Percentiles rank a stretch among this genome's conserved stretches.
Conservation (phyloP, 495 filamentous ascomycete genomes). For the Hyaloscypha finlandica region DNA sequence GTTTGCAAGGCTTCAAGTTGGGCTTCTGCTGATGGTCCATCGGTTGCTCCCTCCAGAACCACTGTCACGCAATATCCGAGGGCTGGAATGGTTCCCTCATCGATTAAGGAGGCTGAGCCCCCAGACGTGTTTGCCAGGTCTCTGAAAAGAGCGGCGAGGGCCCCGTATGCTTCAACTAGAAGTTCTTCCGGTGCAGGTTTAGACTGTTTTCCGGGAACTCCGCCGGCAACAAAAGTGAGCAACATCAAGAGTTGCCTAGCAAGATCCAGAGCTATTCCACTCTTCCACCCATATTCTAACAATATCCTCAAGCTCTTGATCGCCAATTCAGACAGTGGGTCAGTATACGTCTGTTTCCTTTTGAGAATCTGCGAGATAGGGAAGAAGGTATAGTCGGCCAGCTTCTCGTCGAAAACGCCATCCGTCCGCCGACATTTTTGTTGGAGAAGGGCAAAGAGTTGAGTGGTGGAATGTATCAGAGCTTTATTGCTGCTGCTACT, state of each 20-base stretch:
- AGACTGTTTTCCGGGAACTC: conserved; percentile 47
- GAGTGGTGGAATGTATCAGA: conserved; percentile 52
- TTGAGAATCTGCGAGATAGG: conserved; percentile 87
- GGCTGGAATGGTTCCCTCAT: conserved; percentile 68
- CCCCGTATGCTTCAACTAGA: conserved; percentile 50
- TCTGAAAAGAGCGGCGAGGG: conserved; percentile 44
- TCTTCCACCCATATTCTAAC: conserved; percentile 75
- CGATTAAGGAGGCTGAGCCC: conserved; percentile 45
- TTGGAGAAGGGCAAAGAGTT: conserved; percentile 54
- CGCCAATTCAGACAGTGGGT: conserved; percentile 71
- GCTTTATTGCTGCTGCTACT: conserved; percentile 54
- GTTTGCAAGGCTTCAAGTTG: conserved; percentile 68
- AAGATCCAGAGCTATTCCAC: conserved; percentile 63
- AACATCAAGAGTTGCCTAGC: conserved; percentile 84
- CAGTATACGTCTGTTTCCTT: conserved; percentile 67
- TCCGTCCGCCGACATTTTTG: conserved; percentile 49
- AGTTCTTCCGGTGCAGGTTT: conserved; percentile 65
- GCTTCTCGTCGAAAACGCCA: conserved; percentile 68
- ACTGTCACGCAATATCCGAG: conserved; percentile 83
- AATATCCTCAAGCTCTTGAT: conserved; percentile 73
- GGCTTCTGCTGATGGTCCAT: conserved; percentile 59
- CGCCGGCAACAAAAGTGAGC: conserved; percentile 76
- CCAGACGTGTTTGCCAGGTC: conserved; percentile 36
- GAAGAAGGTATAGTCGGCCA: conserved; percentile 95
- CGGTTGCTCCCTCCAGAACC: conserved; percentile 68